Conservation (phyloP, 352 stramenopile species). For the Achlya hypogyna region DNA sequence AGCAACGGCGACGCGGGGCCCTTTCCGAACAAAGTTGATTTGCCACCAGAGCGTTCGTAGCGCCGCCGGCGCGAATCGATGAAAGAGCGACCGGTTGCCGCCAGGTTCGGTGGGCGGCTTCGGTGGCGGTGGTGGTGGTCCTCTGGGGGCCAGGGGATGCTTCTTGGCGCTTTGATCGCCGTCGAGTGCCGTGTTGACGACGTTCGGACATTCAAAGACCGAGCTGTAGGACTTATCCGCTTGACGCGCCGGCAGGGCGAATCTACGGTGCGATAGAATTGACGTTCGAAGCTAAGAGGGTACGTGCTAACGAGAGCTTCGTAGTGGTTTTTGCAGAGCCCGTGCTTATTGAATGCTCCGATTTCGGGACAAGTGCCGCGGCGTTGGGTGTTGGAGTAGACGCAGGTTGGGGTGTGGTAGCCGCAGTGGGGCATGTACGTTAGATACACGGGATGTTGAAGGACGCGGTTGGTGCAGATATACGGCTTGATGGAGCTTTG, state of each 20-base stretch:
- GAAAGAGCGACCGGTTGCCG: neutral
- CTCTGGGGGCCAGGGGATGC: conserved; percentile 47
- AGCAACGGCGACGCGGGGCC: conserved; percentile 37
- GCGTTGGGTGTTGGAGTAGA: conserved; percentile 35
- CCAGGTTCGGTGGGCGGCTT: neutral
- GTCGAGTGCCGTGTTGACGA: neutral
- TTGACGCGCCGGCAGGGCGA: neutral
- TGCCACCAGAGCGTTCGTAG: conserved; percentile 53
- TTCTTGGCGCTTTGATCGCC: conserved; percentile 12
- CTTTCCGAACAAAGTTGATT: conserved; percentile 46
- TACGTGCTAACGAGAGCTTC: conserved; percentile 44
- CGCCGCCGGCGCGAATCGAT: conserved; percentile 23
- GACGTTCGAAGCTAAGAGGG: neutral
- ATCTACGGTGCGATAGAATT: neutral
- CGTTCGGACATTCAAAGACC: conserved; percentile 5
- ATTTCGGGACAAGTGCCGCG: conserved; percentile 37
- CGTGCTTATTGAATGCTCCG: conserved; percentile 46
- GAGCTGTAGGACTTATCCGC: neutral
- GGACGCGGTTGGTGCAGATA: conserved; percentile 38
- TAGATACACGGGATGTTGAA: conserved; percentile 44
- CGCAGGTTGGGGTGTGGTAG: conserved; percentile 48
- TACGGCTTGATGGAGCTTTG: conserved; percentile 9
- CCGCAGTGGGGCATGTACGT: conserved; percentile 57
- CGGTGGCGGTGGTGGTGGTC: conserved; percentile 21
- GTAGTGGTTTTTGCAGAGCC: conserved; percentile 61